Evolutionary conservation across 1,139 yeast genomes (phyloP), one percentile per base, ranked within the genome.

Genomic region (Kurtzmaniella natalensis): DNA sequence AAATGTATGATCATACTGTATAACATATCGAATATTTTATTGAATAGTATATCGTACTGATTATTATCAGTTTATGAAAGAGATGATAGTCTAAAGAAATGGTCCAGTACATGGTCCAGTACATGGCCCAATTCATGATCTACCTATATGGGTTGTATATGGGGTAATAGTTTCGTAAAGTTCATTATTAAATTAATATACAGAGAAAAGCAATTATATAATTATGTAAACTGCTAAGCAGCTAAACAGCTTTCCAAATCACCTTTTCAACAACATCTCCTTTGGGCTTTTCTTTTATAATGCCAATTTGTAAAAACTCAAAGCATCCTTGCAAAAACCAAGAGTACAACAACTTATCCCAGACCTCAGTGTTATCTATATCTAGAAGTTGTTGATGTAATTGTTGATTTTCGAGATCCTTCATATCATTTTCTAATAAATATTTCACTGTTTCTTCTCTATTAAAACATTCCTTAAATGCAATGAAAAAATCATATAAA

Each of bases 401-500:
- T 14, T 42, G 43, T 0, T 33, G 13, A 28, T 50, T 53, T 13
- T 48, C 28, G n/a, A n/a, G n/a, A 6, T 15, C 7, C 11, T 25
- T 17, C 9, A n/a, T 18, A 4, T 59, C 21, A 8, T 55, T 43
- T 8, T 43, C 38, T 5, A 46, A 40, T 31, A 76, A 38, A n/a
- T 62, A 58, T 1, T 48, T 38, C 31, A 68, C 40, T 2, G 78
- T 50, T 13, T 58, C 54, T 1, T 52, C 48, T 34, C 62, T 63
- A 15, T 70, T 67, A 18, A 85, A 48, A 0, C 78, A 61, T 38
- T 70, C 76, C 47, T 72, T 76, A 59, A 86, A 88, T 1, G 89
- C 88, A 31, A 67, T 59, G 51, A 72, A 88, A 48, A 83, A 84
- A 48, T 88, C 96, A 55, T 72, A 83, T 33, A 86, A 72, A 50